These are phyloP conservation scores for Lolium rigidum DNA, from an alignment of 176 grass and related monocot genomes.

Conservation along the genomic window DNA sequence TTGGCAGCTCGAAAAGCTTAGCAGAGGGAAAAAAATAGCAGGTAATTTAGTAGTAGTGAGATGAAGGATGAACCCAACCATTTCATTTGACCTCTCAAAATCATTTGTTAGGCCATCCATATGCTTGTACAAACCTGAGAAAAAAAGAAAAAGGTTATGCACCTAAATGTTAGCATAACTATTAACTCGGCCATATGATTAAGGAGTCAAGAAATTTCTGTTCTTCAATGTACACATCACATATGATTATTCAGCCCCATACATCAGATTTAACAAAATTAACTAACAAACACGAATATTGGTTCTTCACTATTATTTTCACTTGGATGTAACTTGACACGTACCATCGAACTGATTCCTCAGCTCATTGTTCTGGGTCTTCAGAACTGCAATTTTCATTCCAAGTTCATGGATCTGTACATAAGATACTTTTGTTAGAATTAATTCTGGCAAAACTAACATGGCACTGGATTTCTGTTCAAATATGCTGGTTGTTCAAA, in stretches of 20 bases:
- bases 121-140: slow-evolving; percentile 81
- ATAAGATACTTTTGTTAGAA: slow-evolving; percentile 18
- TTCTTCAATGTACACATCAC: not conserved
- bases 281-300: not conserved
- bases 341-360: slow-evolving; percentile 92
- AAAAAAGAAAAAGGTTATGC: slow-evolving; percentile 36
- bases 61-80: slow-evolving; percentile 51
- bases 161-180: not conserved
- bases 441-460: not conserved
- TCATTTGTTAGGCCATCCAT: slow-evolving; percentile 93
- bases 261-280: not conserved
- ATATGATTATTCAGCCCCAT: not conserved
- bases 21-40: not conserved
- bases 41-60: not conserved
- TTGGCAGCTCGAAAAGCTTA: not conserved
- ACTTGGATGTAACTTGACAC: slow-evolving; percentile 32
- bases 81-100: slow-evolving; percentile 96
- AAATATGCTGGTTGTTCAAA: slow-evolving; percentile 4
- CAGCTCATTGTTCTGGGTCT: slow-evolving; percentile 87
- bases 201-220: not conserved
- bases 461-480: not conserved
- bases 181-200: too few relatives aligned
- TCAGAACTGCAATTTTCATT: slow-evolving; percentile 97
- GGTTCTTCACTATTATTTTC: not conserved
- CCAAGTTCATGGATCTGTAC: slow-evolving; percentile 97